Conservation (phyloP, 2,329 filamentous ascomycete species). For the Leptographium procerum region DNA sequence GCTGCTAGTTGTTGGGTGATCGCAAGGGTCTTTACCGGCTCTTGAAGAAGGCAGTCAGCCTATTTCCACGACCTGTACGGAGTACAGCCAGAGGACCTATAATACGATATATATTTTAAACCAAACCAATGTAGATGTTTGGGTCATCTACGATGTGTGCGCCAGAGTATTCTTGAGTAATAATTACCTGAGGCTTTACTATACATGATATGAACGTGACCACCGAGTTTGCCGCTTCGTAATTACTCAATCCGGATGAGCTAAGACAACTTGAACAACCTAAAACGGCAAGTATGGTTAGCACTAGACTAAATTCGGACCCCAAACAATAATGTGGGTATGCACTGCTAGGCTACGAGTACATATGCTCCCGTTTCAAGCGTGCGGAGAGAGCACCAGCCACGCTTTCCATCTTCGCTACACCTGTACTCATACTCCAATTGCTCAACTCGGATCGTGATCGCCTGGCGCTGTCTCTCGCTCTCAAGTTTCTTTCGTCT, state of each 20-base stretch:
- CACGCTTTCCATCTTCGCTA: background rate
- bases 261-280: background rate
- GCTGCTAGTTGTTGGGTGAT: background rate
- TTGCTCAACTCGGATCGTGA: background rate
- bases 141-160: no score
- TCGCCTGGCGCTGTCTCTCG: background rate
- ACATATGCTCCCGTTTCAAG: background rate
- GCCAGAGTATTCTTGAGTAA: no score
- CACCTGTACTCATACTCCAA: background rate
- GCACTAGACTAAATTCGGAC: background rate
- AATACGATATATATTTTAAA: no score
- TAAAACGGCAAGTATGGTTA: background rate
- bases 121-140: no score
- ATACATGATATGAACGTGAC: background rate
- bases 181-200: no score
- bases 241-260: background rate
- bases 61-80: background rate
- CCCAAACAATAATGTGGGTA: background rate
- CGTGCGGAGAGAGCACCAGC: background rate
- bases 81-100: no score
- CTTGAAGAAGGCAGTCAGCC: background rate
- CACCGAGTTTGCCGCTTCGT: background rate
- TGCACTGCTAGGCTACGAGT: background rate
- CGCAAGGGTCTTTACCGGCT: background rate
- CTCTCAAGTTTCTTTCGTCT: conserved; percentile 1